Evolutionary conservation across 2,329 filamentous ascomycete species (phyloP).

Genomic region (Arthrobotrys entomopaga): DNA sequence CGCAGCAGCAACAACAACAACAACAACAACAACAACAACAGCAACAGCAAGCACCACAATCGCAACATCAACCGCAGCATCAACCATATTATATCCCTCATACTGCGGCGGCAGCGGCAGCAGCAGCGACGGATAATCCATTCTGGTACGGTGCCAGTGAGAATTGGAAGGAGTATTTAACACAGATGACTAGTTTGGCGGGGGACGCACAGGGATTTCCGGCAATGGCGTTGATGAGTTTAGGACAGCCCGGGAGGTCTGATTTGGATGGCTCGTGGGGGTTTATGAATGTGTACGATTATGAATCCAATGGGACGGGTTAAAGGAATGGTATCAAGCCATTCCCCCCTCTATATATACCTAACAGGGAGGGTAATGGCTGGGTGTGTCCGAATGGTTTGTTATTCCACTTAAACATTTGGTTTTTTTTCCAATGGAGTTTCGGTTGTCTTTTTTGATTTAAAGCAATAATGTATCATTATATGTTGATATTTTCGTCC

Average conservation of each 20-base stretch:
- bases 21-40: slow-evolving; percentile 15
- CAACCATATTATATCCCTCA: slow-evolving; percentile 39
- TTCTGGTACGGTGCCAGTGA: slow-evolving; percentile 42
- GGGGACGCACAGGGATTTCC: slow-evolving; percentile 39
- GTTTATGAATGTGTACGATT: slow-evolving; percentile 52
- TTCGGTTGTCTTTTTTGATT: not conserved
- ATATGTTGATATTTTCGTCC: slow-evolving; percentile 1
- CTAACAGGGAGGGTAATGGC: not conserved
- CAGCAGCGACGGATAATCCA: slow-evolving; percentile 3
- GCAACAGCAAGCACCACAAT: not conserved
- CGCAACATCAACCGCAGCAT: not conserved
- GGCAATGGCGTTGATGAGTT: slow-evolving; percentile 51
- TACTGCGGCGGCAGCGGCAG: slow-evolving; percentile 10
- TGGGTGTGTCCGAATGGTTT: not conserved
- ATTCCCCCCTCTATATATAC: not conserved
- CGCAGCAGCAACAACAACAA: slow-evolving; percentile 21
- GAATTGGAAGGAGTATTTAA: slow-evolving; percentile 51
- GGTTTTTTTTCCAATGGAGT: not conserved
- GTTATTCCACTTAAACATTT: not conserved
- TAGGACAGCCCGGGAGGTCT: slow-evolving; percentile 39
- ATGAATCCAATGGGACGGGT: slow-evolving; percentile 18
- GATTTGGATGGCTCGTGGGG: slow-evolving; percentile 46
- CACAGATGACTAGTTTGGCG: slow-evolving; percentile 48
- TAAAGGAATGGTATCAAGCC: not conserved
- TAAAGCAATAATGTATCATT: not conserved